These are phyloP conservation scores for Umbelopsis sp. DNA, from an alignment of 192 early-diverging fungal species.

Conservation along the genomic window DNA sequence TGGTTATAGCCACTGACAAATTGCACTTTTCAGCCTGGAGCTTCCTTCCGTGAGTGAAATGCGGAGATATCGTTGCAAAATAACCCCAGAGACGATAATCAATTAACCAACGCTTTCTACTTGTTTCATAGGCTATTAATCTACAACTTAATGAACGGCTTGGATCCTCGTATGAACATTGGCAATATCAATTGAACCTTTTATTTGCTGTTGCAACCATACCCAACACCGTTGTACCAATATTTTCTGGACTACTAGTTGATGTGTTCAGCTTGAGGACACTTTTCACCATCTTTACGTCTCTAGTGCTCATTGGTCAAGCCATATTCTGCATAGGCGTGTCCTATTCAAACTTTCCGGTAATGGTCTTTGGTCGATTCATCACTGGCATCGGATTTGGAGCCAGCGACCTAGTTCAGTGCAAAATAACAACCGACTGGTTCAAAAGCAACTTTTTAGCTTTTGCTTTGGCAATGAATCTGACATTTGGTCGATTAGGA, in stretches of 20 bases:
- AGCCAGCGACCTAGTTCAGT: constrained; percentile 60
- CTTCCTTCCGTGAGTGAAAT: not conserved
- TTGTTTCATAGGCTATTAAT: constrained; percentile 35
- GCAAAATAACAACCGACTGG: constrained; percentile 60
- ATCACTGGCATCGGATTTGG: constrained; percentile 68
- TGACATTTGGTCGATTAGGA: constrained; percentile 54
- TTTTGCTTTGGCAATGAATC: constrained; percentile 59
- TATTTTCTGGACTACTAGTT: constrained; percentile 49
- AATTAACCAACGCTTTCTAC: not conserved
- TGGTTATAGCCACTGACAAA: not conserved
- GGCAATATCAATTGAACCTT: constrained; percentile 48
- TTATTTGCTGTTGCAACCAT: constrained; percentile 44
- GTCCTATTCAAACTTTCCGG: constrained; percentile 35
- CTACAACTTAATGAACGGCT: constrained; percentile 41
- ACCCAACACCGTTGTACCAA: constrained; percentile 43
- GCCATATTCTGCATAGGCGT: constrained; percentile 62
- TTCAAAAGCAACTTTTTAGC: constrained; percentile 60
- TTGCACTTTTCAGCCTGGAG: not conserved
- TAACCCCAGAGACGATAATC: not conserved
- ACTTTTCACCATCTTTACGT: constrained; percentile 54
- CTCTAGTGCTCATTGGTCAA: constrained; percentile 57
- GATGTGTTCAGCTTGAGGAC: constrained; percentile 50
- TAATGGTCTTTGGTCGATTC: constrained; percentile 62
- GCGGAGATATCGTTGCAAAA: not conserved
- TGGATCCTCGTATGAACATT: constrained; percentile 33